Conservation (phyloP, 164 flowering plant species). For the Kingdonia uniflora region DNA sequence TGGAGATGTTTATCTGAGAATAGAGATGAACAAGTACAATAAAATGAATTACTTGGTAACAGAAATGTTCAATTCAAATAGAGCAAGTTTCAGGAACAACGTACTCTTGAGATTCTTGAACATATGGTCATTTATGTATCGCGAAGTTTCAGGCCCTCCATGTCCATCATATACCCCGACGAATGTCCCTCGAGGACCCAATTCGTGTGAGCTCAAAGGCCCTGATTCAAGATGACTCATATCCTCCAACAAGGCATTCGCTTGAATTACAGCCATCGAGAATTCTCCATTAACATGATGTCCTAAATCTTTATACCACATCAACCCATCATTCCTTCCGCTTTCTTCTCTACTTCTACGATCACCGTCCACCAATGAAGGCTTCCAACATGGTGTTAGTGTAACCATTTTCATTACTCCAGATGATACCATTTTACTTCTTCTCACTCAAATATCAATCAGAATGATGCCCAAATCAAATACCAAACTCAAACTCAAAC, state of each 20-base stretch:
- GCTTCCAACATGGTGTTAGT: conserved; percentile 69
- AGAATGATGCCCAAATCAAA: conserved; percentile 7
- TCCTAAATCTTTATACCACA: conserved; percentile 83
- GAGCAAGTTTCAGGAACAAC: conserved; percentile 8
- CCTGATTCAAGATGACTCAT: conserved; percentile 84
- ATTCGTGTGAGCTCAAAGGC: conserved; percentile 49
- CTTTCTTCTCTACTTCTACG: conserved; percentile 26
- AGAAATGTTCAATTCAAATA: too few species aligned
- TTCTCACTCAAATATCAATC: not conserved
- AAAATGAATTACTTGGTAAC: too few species aligned
- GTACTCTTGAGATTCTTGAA: conserved; percentile 67
- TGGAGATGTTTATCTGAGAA: too few species aligned
- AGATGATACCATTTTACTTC: conserved; percentile 46
- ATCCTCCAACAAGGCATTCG: conserved; percentile 72
- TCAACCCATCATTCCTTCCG: conserved; percentile 55
- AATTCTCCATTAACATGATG: conserved; percentile 71
- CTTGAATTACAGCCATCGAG: conserved; percentile 88
- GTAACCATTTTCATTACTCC: conserved; percentile 43
- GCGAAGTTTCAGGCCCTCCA: conserved; percentile 90
- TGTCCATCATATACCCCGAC: conserved; percentile 94
- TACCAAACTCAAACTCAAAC: not conserved
- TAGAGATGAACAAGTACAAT: too few species aligned
- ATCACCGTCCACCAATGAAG: conserved; percentile 36
- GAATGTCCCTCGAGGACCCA: conserved; percentile 76
- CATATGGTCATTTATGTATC: conserved; percentile 52